Evolutionary conservation across 495 filamentous ascomycete genomes (phyloP).

Genomic region (Hypoxylon crocopeplum): DNA sequence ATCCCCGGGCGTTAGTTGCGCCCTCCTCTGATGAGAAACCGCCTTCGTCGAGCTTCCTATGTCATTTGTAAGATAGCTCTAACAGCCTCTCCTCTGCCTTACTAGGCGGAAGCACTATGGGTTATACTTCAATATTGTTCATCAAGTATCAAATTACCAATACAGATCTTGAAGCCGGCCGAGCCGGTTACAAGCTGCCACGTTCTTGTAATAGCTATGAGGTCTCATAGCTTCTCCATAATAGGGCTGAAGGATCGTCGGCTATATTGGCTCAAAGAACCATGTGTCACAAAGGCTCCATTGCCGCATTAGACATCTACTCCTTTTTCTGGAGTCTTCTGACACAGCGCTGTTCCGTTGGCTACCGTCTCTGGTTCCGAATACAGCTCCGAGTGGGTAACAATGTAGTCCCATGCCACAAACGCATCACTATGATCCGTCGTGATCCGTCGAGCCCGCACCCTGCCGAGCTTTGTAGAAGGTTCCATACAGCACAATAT

Average conservation of each 20-base stretch:
- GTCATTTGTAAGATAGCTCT: conserved; percentile 15
- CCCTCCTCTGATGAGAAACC: conserved; percentile 7
- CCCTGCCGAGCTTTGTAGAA: conserved; percentile 30
- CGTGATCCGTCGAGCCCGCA: conserved; percentile 27
- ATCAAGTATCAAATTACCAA: too few relatives aligned
- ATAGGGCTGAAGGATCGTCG: conserved; percentile 32
- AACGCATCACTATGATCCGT: conserved; percentile 36
- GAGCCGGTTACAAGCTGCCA: conserved; percentile 16
- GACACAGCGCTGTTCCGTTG: conserved; percentile 25
- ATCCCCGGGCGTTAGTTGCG: conserved; percentile 17
- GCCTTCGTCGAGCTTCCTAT: neutral
- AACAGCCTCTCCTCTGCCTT: neutral
- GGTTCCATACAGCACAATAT: conserved; percentile 14
- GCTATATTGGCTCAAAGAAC: conserved; percentile 26
- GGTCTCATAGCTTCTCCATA: conserved; percentile 30
- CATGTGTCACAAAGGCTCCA: conserved; percentile 22
- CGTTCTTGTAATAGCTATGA: conserved; percentile 18
- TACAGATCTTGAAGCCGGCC: neutral
- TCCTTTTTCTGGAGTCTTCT: conserved; percentile 16
- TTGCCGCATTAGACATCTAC: conserved; percentile 13
- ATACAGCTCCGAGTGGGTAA: conserved; percentile 29
- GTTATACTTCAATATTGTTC: too few relatives aligned
- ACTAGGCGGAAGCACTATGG: too few relatives aligned
- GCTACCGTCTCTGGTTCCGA: conserved; percentile 21
- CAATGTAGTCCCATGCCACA: conserved; percentile 29